Base-by-base conservation (phyloP, 129 eudicot genomes). In the Arctium lappa region DNA sequence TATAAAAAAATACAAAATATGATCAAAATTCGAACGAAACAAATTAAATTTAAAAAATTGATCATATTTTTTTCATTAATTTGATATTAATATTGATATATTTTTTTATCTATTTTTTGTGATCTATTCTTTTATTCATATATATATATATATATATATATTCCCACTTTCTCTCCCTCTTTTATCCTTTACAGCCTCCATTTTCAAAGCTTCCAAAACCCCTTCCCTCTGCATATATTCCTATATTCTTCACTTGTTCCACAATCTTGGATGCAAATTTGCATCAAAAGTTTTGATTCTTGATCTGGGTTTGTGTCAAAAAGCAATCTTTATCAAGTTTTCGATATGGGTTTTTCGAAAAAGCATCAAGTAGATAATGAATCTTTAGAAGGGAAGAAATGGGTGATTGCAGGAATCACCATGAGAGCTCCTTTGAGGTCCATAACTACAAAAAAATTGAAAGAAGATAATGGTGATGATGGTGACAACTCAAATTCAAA, bases 121-220 rank as follows among this genome's bases (percentile, higher is more conserved):
- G 27, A 22, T 22, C 27, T 22, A 22, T 22, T 22, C 27, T 22
- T 22, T 22, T 0, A 78, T 78, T 46, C 16, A 60, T n/a, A 56
- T 56, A 75, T 53, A 33, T 77, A 50, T 60, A 60, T n/a, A 56
- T 56, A 75, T 53, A 33, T 77, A 50, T 30, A 22, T n/a, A 18
- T 30, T 22, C 77, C 48, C 84, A 63, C 70, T 76, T 75, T 86
- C 60, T 72, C 63, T 73, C 39, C 22, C 77, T 32, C 72, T 22
- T 72, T 48, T 74, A 42, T 80, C 80, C 84, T 86, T 88, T 86
- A 87, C 90, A 86, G 89, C 88, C 88, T 80, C 85, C 80, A 82
- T 73, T 60, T 60, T 78, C 77, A 82, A 81, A 85, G 81, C 81
- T 80, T 36, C 48, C 75, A 72, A 36, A 84, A 74, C 32, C 70